A percentile compares a stretch with the other conserved stretches of the same genome.
Conservation (phyloP, 495 filamentous ascomycete species). For the Aspergillus ostianus region DNA sequence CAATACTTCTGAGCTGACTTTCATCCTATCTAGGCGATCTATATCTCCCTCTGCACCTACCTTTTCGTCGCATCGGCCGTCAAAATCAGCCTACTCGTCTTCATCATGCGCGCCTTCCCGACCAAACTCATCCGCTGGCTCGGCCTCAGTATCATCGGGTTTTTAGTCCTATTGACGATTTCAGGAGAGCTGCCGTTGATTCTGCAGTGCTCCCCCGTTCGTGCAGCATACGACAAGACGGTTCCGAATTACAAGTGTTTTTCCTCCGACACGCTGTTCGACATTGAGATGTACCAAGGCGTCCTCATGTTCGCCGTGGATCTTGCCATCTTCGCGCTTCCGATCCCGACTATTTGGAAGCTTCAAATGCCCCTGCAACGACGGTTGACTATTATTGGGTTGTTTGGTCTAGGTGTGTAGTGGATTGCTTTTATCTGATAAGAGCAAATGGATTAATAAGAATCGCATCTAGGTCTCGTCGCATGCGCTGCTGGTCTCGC, state of each 20-base stretch:
- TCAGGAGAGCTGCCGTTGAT: constrained; percentile 11
- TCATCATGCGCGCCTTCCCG: constrained; percentile 25
- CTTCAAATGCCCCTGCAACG: constrained; percentile 43
- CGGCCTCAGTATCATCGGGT: constrained; percentile 14
- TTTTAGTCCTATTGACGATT: constrained; percentile 16
- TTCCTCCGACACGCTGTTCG: constrained; percentile 12
- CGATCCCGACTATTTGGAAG: constrained; percentile 42
- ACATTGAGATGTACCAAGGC: constrained; percentile 19
- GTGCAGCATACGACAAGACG: constrained; percentile 15
- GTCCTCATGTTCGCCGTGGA: constrained; percentile 42
- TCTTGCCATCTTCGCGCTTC: constrained; percentile 49
- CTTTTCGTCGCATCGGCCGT: constrained; percentile 19
- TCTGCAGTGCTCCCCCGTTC: constrained; percentile 20
- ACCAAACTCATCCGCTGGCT: constrained; percentile 9
- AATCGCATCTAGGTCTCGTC: constrained; percentile 1
- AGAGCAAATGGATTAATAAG: background rate
- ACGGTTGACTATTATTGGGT: constrained; percentile 47
- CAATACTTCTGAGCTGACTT: background rate
- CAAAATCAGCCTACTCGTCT: constrained; percentile 19
- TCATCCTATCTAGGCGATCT: constrained; percentile 7
- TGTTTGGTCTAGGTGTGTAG: constrained; percentile 46
- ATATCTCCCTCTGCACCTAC: constrained; percentile 16
- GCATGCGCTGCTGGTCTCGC: constrained; percentile 11
- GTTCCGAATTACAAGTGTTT: constrained; percentile 14
- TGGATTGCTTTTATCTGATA: background rate